These are phyloP conservation scores for Didymella exigua DNA, from an alignment of 2,329 filamentous ascomycete species.

Conservation along the genomic window DNA sequence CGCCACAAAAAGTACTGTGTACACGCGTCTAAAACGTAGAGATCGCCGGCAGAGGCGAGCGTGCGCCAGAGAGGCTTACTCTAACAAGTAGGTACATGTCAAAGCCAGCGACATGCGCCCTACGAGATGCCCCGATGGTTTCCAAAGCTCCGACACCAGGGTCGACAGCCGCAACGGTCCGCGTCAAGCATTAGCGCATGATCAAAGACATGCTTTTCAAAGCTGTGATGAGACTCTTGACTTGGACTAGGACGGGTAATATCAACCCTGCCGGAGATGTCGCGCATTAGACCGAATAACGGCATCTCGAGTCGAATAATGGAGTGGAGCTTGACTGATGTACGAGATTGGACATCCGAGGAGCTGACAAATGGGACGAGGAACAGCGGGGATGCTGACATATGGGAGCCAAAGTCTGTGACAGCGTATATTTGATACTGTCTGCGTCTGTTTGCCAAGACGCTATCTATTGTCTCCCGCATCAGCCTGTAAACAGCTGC, in stretches of 20 bases:
- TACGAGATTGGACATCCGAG: conserved; percentile 6
- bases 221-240: neutral
- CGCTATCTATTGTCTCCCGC: too few relatives aligned
- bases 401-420: too few relatives aligned
- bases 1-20: neutral
- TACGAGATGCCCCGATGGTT: too few relatives aligned
- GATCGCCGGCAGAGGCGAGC: neutral
- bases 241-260: too few relatives aligned
- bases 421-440: too few relatives aligned
- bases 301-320: neutral
- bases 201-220: neutral
- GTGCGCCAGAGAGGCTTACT: neutral
- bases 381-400: neutral
- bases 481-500: too few relatives aligned
- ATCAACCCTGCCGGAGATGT: neutral
- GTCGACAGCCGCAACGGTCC: neutral
- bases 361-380: too few relatives aligned
- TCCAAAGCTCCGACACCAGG: neutral
- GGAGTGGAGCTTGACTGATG: neutral
- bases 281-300: neutral
- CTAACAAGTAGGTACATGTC: neutral
- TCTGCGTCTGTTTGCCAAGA: too few relatives aligned
- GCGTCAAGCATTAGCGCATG: neutral
- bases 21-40: neutral
- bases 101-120: neutral